phyloP scores from a whole-genome alignment of 768 basidiomycete genomes.

The Amylocystis lapponica region DNA sequence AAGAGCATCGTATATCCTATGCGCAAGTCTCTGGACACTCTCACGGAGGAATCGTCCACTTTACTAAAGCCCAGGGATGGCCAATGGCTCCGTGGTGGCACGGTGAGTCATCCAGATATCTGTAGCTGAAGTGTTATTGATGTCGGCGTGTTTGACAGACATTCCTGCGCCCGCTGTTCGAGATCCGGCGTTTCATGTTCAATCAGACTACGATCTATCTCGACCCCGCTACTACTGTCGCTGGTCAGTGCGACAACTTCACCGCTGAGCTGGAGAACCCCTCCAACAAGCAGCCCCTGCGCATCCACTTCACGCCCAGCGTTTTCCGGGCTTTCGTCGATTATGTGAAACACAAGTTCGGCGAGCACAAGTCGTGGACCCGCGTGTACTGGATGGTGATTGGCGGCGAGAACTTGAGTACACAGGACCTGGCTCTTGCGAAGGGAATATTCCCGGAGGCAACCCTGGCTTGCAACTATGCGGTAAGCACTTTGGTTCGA shows the following conservation, averaged over 20 bases:
- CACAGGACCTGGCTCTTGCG: conserved; percentile 22
- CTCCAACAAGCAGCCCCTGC: conserved; percentile 17
- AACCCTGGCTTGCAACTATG: conserved; percentile 27
- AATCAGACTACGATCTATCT: conserved; percentile 27
- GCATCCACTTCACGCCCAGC: conserved; percentile 25
- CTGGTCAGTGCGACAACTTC: conserved; percentile 21
- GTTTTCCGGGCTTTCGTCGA: conserved; percentile 27
- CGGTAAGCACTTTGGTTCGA: conserved; percentile 12
- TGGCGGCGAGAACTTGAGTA: conserved; percentile 24
- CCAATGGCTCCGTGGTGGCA: conserved; percentile 28
- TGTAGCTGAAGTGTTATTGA: background rate
- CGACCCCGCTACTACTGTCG: conserved; percentile 22
- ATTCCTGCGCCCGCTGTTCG: conserved; percentile 26
- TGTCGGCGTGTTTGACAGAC: conserved; percentile 13
- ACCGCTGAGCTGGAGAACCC: conserved; percentile 22
- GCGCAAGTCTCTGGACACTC: conserved; percentile 18
- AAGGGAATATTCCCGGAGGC: conserved; percentile 18
- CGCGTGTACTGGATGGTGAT: conserved; percentile 30
- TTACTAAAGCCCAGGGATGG: conserved; percentile 23
- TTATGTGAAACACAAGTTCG: conserved; percentile 17
- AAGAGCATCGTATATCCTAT: conserved; percentile 29
- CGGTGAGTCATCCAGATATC: conserved; percentile 12
- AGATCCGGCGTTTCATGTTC: conserved; percentile 28
- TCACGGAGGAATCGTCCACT: conserved; percentile 24
- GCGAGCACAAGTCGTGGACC: conserved; percentile 10